Percentiles rank a stretch among this genome's conserved stretches.
Conservation (phyloP, 345 rosid species). For the Melaleuca alternifolia region DNA sequence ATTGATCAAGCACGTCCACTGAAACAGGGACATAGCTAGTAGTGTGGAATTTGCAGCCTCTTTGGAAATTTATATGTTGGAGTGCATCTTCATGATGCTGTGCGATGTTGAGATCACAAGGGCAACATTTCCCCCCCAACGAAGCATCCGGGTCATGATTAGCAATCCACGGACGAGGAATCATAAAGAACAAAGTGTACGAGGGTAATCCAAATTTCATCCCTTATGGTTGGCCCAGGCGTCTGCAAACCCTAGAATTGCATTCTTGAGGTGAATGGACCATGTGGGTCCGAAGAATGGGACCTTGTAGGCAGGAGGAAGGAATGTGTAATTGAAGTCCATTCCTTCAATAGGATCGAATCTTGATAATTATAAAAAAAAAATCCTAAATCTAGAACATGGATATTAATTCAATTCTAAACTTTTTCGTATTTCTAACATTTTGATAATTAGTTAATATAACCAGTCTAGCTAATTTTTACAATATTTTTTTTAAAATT, state of each 20-base stretch:
- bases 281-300: not conserved
- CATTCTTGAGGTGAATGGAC: not conserved
- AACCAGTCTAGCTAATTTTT: not conserved
- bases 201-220: not conserved
- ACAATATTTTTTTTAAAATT: too few relatives aligned
- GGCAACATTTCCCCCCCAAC: not conserved
- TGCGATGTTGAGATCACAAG: not conserved
- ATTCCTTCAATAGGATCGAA: not conserved
- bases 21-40: not conserved
- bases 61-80: not conserved
- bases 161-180: not conserved
- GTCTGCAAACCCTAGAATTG: not conserved
- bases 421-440: too few relatives aligned
- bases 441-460: not conserved
- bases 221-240: not conserved
- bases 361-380: not conserved
- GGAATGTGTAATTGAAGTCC: not conserved
- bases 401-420: not conserved
- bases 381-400: not conserved
- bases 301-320: rapidly evolving
- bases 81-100: not conserved
- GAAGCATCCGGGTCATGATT: not conserved
- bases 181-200: not conserved
- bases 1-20: not conserved
- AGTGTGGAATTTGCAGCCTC: not conserved